These are phyloP conservation scores for Diaporthe velutina DNA, from an alignment of 2,329 filamentous ascomycete species.

Conservation along the genomic window DNA sequence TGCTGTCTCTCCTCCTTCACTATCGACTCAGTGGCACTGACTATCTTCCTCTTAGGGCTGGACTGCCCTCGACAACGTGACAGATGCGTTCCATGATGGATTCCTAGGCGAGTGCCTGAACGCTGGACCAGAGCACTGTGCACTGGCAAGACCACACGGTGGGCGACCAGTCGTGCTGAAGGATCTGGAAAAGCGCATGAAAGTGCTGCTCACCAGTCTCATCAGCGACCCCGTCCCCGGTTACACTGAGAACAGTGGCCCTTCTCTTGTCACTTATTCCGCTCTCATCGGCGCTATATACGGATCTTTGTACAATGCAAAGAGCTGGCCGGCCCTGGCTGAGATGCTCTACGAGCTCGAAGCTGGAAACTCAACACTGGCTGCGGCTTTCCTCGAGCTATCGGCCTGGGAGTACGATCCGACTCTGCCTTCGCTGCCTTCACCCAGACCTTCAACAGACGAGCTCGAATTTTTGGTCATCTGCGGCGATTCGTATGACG, in stretches of 20 bases:
- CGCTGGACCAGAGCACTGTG: constrained; percentile 60
- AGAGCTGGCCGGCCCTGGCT: constrained; percentile 57
- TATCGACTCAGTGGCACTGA: background rate
- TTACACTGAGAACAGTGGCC: constrained; percentile 55
- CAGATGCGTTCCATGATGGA: constrained; percentile 62
- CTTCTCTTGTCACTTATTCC: constrained; percentile 61
- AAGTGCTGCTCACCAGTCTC: constrained; percentile 53
- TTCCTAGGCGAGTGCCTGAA: constrained; percentile 64
- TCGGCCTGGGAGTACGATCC: constrained; percentile 58
- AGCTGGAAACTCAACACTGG: constrained; percentile 58
- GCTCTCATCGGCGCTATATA: constrained; percentile 56
- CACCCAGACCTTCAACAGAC: constrained; percentile 49
- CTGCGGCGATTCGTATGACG: constrained; percentile 61
- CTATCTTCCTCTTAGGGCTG: constrained; percentile 48
- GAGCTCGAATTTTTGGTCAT: constrained; percentile 59
- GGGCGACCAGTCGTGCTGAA: constrained; percentile 49
- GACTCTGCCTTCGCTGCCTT: constrained; percentile 46
- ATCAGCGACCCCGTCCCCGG: constrained; percentile 53
- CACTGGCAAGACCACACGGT: constrained; percentile 53
- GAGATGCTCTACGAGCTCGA: constrained; percentile 59
- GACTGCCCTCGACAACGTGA: constrained; percentile 62
- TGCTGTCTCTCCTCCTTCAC: background rate
- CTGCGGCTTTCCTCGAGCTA: constrained; percentile 53
- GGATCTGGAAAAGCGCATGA: constrained; percentile 55
- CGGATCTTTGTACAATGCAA: constrained; percentile 56